These are phyloP conservation scores for Ascochyta koolunga DNA, from an alignment of 2,329 filamentous ascomycete genomes.

Conservation along the genomic window DNA sequence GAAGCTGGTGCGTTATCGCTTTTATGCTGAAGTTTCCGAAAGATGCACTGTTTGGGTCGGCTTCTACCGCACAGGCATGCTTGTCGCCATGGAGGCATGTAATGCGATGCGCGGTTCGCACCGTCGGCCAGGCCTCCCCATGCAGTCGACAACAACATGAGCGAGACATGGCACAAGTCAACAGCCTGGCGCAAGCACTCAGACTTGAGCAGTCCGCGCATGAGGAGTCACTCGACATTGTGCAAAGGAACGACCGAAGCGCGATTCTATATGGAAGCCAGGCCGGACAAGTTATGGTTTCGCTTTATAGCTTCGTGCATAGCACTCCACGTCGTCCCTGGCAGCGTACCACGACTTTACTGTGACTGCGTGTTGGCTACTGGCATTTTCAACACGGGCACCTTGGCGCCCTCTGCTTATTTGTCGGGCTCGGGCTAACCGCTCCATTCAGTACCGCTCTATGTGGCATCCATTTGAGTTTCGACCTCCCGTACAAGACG, in stretches of 20 bases:
- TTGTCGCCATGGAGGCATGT: not conserved
- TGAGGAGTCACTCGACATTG: no score
- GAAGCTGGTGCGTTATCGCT: not conserved
- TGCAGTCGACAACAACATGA: not conserved
- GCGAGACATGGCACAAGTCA: not conserved
- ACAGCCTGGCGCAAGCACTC: not conserved
- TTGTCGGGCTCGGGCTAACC: conserved; percentile 75
- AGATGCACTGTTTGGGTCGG: not conserved
- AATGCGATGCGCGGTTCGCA: not conserved
- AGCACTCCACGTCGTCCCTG: no score
- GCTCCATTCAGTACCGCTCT: conserved; percentile 24
- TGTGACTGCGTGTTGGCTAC: conserved; percentile 35
- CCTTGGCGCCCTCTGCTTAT: conserved; percentile 70
- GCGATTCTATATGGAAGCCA: no score
- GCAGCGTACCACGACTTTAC: not conserved
- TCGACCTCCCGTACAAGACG: conserved; percentile 61
- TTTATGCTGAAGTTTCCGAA: not conserved
- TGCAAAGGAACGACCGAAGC: no score
- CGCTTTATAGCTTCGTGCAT: no score
- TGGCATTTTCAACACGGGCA: conserved; percentile 77
- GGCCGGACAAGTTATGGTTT: no score
- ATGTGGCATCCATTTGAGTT: conserved; percentile 40
- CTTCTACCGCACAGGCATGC: not conserved
- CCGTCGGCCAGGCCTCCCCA: not conserved
- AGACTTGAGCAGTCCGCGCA: not conserved